Percentiles rank a stretch among this genome's conserved stretches.
Evolutionary conservation across 1,139 yeast species (phyloP).

Genomic region (Yamadazyma sp.): DNA sequence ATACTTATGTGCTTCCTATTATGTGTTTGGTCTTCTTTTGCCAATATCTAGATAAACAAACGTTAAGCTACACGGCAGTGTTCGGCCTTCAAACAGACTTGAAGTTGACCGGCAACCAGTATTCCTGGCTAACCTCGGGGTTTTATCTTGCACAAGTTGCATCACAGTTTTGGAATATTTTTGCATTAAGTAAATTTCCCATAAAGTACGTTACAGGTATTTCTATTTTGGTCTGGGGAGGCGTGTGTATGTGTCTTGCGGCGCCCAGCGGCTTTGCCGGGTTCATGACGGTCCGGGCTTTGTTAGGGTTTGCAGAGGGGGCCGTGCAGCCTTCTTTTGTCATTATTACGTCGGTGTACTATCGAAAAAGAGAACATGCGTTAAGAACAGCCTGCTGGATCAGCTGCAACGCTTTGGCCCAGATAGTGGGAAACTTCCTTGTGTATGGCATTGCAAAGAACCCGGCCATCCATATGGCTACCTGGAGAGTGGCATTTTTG

Average conservation of each 20-base stretch:
- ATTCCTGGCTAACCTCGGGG: conserved; percentile 55
- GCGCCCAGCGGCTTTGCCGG: conserved; percentile 23
- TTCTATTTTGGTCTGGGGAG: conserved; percentile 26
- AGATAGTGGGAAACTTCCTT: conserved; percentile 16
- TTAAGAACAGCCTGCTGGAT: conserved; percentile 20
- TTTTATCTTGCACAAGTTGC: conserved; percentile 52
- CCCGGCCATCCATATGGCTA: conserved; percentile 10
- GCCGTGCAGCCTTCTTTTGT: conserved; percentile 54
- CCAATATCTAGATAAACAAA: conserved; percentile 11
- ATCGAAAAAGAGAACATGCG: conserved; percentile 17
- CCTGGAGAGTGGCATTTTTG: conserved; percentile 22
- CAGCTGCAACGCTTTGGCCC: conserved; percentile 19
- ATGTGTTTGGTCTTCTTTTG: conserved; percentile 36
- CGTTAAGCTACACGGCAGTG: conserved; percentile 47
- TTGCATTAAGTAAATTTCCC: conserved; percentile 34
- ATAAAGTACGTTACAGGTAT: conserved; percentile 22
- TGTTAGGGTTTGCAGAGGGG: conserved; percentile 54
- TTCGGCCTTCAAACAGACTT: conserved; percentile 52
- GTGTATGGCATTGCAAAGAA: conserved; percentile 19
- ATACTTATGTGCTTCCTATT: conserved; percentile 52
- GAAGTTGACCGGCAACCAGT: conserved; percentile 47
- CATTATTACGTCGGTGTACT: conserved; percentile 32
- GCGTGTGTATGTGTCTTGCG: conserved; percentile 22
- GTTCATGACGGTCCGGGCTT: conserved; percentile 24
- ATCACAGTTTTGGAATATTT: conserved; percentile 46